Evolutionary conservation across 306 rosid species (phyloP), one percentile per base, ranked within the genome.

Genomic region (Castanopsis chinensis): DNA sequence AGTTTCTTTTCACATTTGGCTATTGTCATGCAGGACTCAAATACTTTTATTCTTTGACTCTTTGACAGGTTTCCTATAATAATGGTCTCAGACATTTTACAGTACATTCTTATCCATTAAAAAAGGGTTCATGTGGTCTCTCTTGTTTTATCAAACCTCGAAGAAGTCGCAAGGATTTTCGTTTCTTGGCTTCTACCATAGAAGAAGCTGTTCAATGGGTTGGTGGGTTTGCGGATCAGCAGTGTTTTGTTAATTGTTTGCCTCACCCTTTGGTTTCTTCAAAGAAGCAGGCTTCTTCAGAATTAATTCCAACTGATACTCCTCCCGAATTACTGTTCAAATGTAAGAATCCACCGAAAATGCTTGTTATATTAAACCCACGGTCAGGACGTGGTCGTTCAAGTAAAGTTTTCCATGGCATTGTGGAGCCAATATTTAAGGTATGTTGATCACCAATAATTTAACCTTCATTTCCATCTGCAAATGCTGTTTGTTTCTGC

Each of bases 121-220:
- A 89, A 77, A 95, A 84, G 77, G 83, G 90, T 72, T 85, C 97
- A 5, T 91, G 90, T 76, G 97, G 93, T 72, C 87, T 94, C 85
- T 90, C 97, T 37, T 91, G 96, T 82, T 86, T 95, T 75, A 81
- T 86, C 20, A 95, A 90, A 84, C 68, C 98, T 32, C 82, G 76
- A 80, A 89, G 99, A 83, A 85, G 80, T 82, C 87, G 84, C 72
- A 95, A 88, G 84, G 98, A 95, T 85, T 90, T 85, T 58, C 93
- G 96, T 51, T 95, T 91, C 89, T 78, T 87, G 79, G 97, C 99
- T 73, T 86, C 98, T 81, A 91, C 80, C 49, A 55, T 83, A 30
- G 99, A 95, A 69, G 99, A 95, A 84, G 99, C 99, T 58, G 76
- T 95, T 84, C 97, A 89, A 58, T 95, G 99, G 99, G 97, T 95